These are phyloP conservation scores for Olyra latifolia DNA, from an alignment of 176 grass and related monocot genomes.

Conservation along the genomic window DNA sequence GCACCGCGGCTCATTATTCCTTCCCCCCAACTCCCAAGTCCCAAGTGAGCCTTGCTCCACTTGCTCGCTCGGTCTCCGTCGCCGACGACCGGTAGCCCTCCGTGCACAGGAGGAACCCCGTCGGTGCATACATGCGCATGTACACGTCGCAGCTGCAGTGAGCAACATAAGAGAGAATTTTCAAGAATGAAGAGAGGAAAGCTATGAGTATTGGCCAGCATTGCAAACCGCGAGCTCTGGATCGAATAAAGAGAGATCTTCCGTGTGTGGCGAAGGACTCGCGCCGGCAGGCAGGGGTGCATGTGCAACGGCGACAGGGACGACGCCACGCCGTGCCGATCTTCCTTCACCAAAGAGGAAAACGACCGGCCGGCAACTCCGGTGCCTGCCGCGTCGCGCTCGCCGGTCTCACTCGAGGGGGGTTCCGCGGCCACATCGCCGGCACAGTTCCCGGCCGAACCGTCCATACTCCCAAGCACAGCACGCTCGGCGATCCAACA, in stretches of 20 bases:
- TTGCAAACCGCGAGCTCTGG: too few relatives aligned
- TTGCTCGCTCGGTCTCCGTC: not conserved
- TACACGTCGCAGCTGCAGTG: too few relatives aligned
- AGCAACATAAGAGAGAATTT: too few relatives aligned
- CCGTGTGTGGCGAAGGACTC: not conserved
- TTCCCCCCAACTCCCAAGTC: too few relatives aligned
- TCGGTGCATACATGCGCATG: too few relatives aligned
- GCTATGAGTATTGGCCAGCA: too few relatives aligned
- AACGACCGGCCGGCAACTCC: slow-evolving; percentile 32
- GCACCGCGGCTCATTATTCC: not conserved
- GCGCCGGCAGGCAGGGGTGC: not conserved
- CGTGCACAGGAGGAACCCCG: too few relatives aligned
- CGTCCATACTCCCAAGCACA: not conserved
- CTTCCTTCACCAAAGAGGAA: not conserved
- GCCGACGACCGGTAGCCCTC: not conserved
- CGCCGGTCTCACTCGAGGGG: not conserved
- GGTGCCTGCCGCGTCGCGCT: not conserved
- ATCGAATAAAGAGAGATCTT: not conserved
- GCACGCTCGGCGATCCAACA: not conserved
- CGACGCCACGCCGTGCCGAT: not conserved
- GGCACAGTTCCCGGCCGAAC: not conserved
- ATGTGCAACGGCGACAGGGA: slow-evolving; percentile 26
- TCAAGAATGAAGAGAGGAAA: too few relatives aligned
- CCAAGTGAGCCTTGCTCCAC: not conserved
- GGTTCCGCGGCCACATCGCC: slow-evolving; percentile 18